Evolutionary conservation across 2,329 filamentous ascomycete genomes (phyloP).

Genomic region (Cladosporium sphaerospermum): DNA sequence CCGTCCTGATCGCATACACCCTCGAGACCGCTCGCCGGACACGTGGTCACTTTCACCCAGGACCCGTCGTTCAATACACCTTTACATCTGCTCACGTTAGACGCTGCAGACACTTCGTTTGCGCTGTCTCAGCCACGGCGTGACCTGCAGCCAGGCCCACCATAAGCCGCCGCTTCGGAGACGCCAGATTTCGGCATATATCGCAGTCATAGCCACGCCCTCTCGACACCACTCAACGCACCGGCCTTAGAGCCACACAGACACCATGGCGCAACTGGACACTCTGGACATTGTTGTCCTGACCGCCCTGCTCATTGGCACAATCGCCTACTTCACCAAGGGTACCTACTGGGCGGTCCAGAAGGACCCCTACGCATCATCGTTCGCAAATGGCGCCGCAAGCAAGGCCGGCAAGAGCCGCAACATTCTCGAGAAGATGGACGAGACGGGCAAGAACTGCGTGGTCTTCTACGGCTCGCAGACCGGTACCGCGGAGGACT

Average conservation of each 20-base stretch:
- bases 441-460: slow-evolving; percentile 92
- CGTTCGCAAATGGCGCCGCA: slow-evolving; percentile 59
- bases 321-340: slow-evolving; percentile 94
- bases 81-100: neutral
- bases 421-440: slow-evolving; percentile 92
- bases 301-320: slow-evolving; percentile 74
- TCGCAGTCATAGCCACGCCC: slow-evolving; percentile 2
- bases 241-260: slow-evolving; percentile 2
- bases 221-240: neutral
- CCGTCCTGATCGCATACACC: neutral
- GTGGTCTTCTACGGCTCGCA: slow-evolving; percentile 98
- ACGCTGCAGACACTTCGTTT: too few relatives aligned
- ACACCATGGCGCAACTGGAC: slow-evolving; percentile 86
- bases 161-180: slow-evolving; percentile 9
- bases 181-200: slow-evolving; percentile 11
- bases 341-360: slow-evolving; percentile 85
- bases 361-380: slow-evolving; percentile 81
- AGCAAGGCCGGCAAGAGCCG: slow-evolving; percentile 77
- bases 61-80: neutral
- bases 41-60: slow-evolving; percentile 6
- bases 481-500: slow-evolving; percentile 96
- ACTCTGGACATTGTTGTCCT: slow-evolving; percentile 93
- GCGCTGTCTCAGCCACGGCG: neutral
- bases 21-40: neutral
- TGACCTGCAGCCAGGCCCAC: neutral